Conservation (phyloP, 441 rosid species). For the Populus tomentosa region DNA sequence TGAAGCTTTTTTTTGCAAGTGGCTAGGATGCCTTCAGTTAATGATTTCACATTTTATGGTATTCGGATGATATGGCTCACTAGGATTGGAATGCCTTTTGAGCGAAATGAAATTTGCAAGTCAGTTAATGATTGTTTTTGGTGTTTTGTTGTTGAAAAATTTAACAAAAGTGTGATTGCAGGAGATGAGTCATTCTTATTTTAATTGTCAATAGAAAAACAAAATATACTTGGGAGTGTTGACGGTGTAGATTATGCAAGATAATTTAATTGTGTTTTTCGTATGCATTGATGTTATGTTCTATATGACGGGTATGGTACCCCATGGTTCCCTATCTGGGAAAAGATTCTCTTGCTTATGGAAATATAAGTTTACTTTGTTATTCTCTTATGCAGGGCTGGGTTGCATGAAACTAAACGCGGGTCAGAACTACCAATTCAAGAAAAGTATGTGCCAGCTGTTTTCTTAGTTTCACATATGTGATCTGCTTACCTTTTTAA, state of each 20-base stretch:
- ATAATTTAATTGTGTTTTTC: neutral
- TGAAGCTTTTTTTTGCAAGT: neutral
- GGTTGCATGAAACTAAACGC: slow-evolving; percentile 37
- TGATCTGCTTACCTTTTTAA: neutral
- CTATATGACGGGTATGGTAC: neutral
- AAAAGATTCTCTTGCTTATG: neutral
- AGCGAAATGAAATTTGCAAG: neutral
- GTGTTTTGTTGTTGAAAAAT: neutral
- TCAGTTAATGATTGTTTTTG: neutral
- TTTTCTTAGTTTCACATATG: neutral
- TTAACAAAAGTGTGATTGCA: neutral
- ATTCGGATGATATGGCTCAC: neutral
- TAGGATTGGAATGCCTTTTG: no score
- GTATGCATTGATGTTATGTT: neutral
- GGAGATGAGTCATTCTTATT: neutral
- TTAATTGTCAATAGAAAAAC: neutral
- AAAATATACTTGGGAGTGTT: no score
- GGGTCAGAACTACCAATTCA: slow-evolving; percentile 55
- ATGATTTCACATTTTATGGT: neutral
- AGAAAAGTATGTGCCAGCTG: slow-evolving; percentile 64
- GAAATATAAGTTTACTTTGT: neutral
- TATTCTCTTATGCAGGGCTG: slow-evolving; percentile 36
- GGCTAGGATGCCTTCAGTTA: neutral
- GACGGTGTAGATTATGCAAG: neutral
- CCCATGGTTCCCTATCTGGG: neutral